Base-by-base conservation (phyloP, 257 asterid genomes). In the Solanum tarijense region DNA sequence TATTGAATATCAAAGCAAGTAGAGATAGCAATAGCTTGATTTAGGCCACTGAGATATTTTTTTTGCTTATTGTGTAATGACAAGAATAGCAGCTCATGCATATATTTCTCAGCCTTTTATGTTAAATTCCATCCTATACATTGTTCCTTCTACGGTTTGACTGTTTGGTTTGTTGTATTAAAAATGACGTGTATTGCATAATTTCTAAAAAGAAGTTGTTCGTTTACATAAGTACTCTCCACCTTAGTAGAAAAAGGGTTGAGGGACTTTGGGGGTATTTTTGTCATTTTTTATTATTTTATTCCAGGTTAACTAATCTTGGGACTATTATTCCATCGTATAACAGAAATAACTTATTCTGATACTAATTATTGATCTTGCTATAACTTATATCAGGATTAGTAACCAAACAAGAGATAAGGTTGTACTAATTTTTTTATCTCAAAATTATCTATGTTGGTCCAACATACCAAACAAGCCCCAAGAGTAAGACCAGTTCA, bases 1-100 rank as follows among this genome's bases (percentile, higher is more conserved):
- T 58, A 90, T 88, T 32, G 95, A 93, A 88, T 89, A 87, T 87
- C 78, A 89, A n/a, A 92, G 94, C 92, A 83, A 87, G 91, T 97
- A 92, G 87, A 92, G 89, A 84, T 43, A 78, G 29, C 12, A 65
- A 65, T 11, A 65, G 38, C 84, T 55, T 55, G n/a, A 55, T 18
- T 55, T 55, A 55, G 65, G 65, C n/a, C 65, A 55, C 65, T 16
- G 12, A 46, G 34, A 2, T 27, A 2, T 25, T 16, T 46, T 18
- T 79, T 43, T 12, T 43, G 12, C 13, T 79, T 43, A 74, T 43
- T 79, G 13, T 41, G 48, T 41, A 41, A 79, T 25, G n/a, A 46
- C 85, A 81, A 31, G 78, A 4, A 71, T 29, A 29, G 6, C 38
- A 38, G 16, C 35, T 7, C 5, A 41, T 4, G 66, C 14, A 43